Evolutionary conservation across 805 yeast species (phyloP).

Genomic region (Kregervanrija delftensis): DNA sequence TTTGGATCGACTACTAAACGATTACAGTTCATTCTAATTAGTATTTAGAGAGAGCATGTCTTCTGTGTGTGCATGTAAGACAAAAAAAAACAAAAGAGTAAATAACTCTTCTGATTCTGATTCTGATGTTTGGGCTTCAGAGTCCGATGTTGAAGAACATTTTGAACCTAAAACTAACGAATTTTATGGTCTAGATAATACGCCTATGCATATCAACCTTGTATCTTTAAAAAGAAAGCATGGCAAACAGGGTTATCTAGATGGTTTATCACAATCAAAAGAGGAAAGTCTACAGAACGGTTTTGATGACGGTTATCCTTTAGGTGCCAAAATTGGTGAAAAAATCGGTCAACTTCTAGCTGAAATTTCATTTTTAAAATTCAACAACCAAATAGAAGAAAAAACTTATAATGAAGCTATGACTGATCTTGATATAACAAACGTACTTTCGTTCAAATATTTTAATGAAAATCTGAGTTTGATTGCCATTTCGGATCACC

Average conservation of each 20-base stretch:
- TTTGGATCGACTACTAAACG: no score
- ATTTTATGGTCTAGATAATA: background rate
- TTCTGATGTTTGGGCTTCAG: slow-evolving; percentile 3
- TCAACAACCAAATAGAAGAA: slow-evolving; percentile 4
- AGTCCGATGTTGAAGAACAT: background rate
- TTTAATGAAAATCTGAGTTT: slow-evolving; percentile 46
- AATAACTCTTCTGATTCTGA: background rate
- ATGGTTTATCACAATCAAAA: slow-evolving; percentile 65
- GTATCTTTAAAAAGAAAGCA: slow-evolving; percentile 47
- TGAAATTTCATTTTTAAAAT: slow-evolving; percentile 14
- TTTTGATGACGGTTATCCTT: slow-evolving; percentile 72
- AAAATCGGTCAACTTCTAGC: slow-evolving; percentile 63
- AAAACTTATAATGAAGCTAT: slow-evolving; percentile 30
- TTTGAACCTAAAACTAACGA: background rate
- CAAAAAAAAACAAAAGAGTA: no score
- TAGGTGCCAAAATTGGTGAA: slow-evolving; percentile 66
- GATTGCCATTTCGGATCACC: slow-evolving; percentile 22
- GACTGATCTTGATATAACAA: slow-evolving; percentile 50
- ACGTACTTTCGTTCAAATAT: slow-evolving; percentile 45
- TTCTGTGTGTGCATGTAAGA: no score
- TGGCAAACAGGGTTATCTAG: slow-evolving; percentile 74
- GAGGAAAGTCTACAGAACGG: slow-evolving; percentile 70
- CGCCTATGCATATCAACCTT: background rate
- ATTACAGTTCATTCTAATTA: no score
- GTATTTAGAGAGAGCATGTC: no score